phyloP scores from a whole-genome alignment of 257 asterid genomes.

The Echites panduratus region DNA sequence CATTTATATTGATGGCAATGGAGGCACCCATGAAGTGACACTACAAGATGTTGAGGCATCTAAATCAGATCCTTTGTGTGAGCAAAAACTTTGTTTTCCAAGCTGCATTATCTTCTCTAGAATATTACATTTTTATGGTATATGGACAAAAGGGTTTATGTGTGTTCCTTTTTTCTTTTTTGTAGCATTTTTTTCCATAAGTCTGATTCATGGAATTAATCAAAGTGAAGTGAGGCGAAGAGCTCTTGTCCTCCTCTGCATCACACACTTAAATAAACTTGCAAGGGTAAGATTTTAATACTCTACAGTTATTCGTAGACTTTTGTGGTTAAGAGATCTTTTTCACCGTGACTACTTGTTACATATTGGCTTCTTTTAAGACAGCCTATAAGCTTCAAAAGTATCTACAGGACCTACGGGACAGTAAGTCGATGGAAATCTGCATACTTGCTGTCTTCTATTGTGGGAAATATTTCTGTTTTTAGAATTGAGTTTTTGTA shows the following conservation, averaged over 20 bases:
- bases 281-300: conserved; percentile 54
- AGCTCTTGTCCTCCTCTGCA: conserved; percentile 81
- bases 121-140: neutral
- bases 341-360: neutral
- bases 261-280: conserved; percentile 47
- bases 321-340: neutral
- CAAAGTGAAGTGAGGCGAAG: conserved; percentile 74
- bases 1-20: conserved; percentile 50
- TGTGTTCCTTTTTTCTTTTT: conserved; percentile 19
- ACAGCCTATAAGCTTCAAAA: neutral
- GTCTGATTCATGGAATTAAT: conserved; percentile 85
- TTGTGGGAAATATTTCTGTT: neutral
- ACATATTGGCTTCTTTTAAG: no score
- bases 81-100: conserved; percentile 24
- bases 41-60: conserved; percentile 53
- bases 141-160: neutral
- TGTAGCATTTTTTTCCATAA: conserved; percentile 55
- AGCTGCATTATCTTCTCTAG: conserved; percentile 14
- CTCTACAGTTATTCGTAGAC: neutral
- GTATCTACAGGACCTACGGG: neutral
- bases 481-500: neutral
- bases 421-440: neutral
- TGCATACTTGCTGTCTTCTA: neutral
- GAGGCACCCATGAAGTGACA: conserved; percentile 47
- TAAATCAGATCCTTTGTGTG: conserved; percentile 66